Evolutionary conservation across 1,139 yeast species (phyloP).

Genomic region (Geotrichum klebahnii): DNA sequence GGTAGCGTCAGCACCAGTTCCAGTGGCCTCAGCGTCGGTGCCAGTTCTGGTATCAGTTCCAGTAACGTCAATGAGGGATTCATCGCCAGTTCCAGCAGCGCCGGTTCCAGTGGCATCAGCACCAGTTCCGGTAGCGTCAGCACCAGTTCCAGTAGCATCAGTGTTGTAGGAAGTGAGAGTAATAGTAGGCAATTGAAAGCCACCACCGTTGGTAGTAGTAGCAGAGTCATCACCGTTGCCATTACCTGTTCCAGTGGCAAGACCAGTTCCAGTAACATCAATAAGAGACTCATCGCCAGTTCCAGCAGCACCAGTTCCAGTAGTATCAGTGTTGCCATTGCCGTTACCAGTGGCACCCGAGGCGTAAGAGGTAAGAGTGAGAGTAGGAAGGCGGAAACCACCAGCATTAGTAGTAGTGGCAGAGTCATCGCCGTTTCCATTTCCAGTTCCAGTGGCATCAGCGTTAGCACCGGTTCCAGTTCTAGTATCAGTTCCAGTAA

Average conservation of each 20-base stretch:
- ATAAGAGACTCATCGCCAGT: neutral
- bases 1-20: neutral
- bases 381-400: constrained; percentile 8
- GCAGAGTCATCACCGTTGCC: too few relatives aligned
- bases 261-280: neutral
- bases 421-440: neutral
- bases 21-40: constrained; percentile 1
- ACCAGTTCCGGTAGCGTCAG: constrained; percentile 1
- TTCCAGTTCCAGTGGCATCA: neutral
- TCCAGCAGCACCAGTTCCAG: too few relatives aligned
- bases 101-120: too few relatives aligned
- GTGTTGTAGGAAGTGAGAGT: constrained; percentile 2
- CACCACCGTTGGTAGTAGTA: too few relatives aligned
- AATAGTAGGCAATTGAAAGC: too few relatives aligned
- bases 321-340: neutral
- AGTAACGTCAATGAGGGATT: neutral
- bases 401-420: constrained; percentile 3
- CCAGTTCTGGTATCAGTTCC: neutral
- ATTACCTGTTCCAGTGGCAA: neutral
- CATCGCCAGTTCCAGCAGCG: too few relatives aligned
- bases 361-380: neutral
- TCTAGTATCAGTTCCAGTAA: neutral
- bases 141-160: neutral
- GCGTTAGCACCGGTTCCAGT: neutral
- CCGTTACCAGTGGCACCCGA: neutral